Evolutionary conservation across 305 asterid genomes (phyloP).

Genomic region (Andrographis paniculata): DNA sequence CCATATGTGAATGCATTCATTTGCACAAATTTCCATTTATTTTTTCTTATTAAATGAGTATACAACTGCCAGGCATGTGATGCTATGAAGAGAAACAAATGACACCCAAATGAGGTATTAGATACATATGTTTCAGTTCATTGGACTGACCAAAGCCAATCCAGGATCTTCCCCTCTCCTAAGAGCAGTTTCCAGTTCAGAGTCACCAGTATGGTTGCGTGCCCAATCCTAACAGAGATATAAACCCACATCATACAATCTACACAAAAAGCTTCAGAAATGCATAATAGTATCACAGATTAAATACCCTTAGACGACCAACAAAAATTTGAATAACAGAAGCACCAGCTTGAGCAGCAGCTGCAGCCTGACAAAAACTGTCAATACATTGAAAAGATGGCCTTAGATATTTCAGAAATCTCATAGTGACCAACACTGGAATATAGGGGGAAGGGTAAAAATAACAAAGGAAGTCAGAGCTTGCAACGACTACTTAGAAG

Average conservation of each 20-base stretch:
- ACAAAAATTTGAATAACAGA: slow-evolving; percentile 94
- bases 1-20: no score
- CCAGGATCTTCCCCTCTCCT: slow-evolving; percentile 98
- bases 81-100: background rate
- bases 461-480: background rate
- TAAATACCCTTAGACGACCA: slow-evolving; percentile 86
- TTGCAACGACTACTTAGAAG: background rate
- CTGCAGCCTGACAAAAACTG: slow-evolving; percentile 97
- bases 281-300: background rate
- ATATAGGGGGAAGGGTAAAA: background rate
- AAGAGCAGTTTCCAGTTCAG: slow-evolving; percentile 68
- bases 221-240: slow-evolving; percentile 76
- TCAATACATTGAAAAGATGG: slow-evolving; percentile 12
- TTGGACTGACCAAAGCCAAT: slow-evolving; percentile 74
- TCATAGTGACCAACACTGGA: background rate
- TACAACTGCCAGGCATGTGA: background rate
- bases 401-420: background rate
- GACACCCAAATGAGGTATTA: background rate
- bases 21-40: background rate
- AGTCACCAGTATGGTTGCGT: slow-evolving; percentile 72
- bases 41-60: background rate
- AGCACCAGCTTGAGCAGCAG: slow-evolving; percentile 99
- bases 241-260: background rate
- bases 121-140: background rate
- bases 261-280: background rate